Conservation (phyloP, 495 filamentous ascomycete genomes). For the Neurospora intermedia region DNA sequence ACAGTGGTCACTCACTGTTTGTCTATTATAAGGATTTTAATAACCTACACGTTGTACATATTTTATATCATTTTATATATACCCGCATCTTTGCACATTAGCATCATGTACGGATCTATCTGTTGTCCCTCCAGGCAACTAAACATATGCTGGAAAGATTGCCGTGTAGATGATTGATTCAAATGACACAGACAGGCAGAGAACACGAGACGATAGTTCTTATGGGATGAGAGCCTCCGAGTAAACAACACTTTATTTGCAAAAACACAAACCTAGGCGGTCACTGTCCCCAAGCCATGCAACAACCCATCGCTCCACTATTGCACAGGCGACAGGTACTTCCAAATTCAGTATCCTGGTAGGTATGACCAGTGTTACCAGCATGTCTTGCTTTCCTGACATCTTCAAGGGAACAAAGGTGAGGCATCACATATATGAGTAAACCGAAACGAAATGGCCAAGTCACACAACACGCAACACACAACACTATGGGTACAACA, state of each 20-base stretch:
- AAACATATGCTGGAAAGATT: too few relatives aligned
- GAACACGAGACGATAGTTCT: not conserved
- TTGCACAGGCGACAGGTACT: not conserved
- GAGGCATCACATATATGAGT: too few relatives aligned
- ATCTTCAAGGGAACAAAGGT: not conserved
- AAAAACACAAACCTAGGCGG: not conserved
- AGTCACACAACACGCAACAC: not conserved
- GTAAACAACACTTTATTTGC: too few relatives aligned
- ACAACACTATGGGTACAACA: not conserved
- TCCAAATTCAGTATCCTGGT: not conserved
- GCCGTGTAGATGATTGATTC: too few relatives aligned
- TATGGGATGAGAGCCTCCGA: too few relatives aligned
- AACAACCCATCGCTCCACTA: not conserved
- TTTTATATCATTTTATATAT: not conserved
- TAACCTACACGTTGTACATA: not conserved
- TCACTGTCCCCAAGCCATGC: not conserved
- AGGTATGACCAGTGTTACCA: not conserved
- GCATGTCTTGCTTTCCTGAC: not conserved
- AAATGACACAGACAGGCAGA: not conserved
- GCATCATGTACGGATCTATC: not conserved
- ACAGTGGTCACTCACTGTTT: not conserved
- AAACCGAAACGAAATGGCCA: not conserved
- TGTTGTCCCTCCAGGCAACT: not conserved
- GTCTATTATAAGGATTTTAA: not conserved
- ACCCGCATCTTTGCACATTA: not conserved